Percentiles rank a stretch among this genome's conserved stretches.
Conservation (phyloP, 2,329 filamentous ascomycete species). For the Verticillium tricorpus region DNA sequence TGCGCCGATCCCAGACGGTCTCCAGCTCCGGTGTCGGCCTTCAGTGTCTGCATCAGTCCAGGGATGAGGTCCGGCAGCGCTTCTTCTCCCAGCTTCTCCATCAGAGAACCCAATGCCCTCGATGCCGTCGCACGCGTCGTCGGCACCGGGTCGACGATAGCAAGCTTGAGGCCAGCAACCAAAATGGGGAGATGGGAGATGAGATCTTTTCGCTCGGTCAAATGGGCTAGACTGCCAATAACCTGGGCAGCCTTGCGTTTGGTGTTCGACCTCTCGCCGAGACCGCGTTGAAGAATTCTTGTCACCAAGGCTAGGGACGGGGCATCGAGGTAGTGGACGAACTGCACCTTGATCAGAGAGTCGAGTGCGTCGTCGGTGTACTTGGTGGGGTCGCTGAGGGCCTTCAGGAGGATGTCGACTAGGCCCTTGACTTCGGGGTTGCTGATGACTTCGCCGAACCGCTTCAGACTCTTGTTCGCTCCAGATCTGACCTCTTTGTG, state of each 20-base stretch:
- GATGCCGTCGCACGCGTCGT: slow-evolving; percentile 95
- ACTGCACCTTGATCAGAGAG: slow-evolving; percentile 93
- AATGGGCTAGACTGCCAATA: slow-evolving; percentile 93
- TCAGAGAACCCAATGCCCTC: slow-evolving; percentile 89
- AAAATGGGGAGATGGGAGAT: slow-evolving; percentile 86
- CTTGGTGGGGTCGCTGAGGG: slow-evolving; percentile 93
- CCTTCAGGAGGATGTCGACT: slow-evolving; percentile 88
- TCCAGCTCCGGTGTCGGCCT: slow-evolving; percentile 93
- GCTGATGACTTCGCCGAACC: slow-evolving; percentile 96
- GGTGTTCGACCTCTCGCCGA: slow-evolving; percentile 86
- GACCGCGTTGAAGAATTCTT: slow-evolving; percentile 87
- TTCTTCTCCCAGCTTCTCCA: slow-evolving; percentile 97
- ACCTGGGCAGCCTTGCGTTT: slow-evolving; percentile 97
- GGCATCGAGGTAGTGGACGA: slow-evolving; percentile 96
- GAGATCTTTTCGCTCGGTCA: slow-evolving; percentile 94
- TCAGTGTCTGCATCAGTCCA: slow-evolving; percentile 94
- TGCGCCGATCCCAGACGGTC: slow-evolving; percentile 95
- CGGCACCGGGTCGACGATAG: slow-evolving; percentile 91
- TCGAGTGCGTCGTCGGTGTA: slow-evolving; percentile 95
- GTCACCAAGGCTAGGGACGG: slow-evolving; percentile 93
- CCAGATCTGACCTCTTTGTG: slow-evolving; percentile 94
- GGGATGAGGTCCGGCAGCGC: slow-evolving; percentile 95
- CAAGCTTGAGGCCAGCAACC: slow-evolving; percentile 82
- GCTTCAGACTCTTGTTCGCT: slow-evolving; percentile 92
- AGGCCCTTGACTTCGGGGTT: slow-evolving; percentile 96